Evolutionary conservation across 1,284 basidiomycete genomes (phyloP).

Genomic region (Stereum hirsutum): DNA sequence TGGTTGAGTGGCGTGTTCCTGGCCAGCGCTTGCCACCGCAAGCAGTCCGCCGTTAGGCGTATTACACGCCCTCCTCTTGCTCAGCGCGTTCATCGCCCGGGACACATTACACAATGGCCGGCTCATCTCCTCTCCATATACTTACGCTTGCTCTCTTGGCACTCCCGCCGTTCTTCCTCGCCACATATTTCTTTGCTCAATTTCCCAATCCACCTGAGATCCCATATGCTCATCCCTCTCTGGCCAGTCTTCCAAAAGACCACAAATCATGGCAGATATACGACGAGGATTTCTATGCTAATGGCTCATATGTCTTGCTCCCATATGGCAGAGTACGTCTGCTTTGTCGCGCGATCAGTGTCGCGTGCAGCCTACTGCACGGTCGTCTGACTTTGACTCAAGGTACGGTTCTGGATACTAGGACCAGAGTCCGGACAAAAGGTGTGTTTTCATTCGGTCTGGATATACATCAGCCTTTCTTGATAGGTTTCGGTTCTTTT

Average conservation of each 20-base stretch:
- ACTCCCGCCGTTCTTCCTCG: slow-evolving; percentile 48
- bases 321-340: slow-evolving; percentile 49
- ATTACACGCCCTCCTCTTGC: slow-evolving; percentile 7
- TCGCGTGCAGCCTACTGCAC: neutral
- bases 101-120: slow-evolving; percentile 15
- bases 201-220: slow-evolving; percentile 50
- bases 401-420: slow-evolving; percentile 68
- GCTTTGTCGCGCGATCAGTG: slow-evolving; percentile 5
- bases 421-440: slow-evolving; percentile 62
- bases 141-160: slow-evolving; percentile 46
- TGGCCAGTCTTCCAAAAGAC: slow-evolving; percentile 44
- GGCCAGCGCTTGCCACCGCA: too few relatives aligned
- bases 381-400: slow-evolving; percentile 10
- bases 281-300: slow-evolving; percentile 55
- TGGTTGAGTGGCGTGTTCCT: too few relatives aligned
- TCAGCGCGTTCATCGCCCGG: slow-evolving; percentile 4
- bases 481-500: neutral
- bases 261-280: slow-evolving; percentile 59
- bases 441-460: slow-evolving; percentile 31
- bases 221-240: slow-evolving; percentile 41
- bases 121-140: slow-evolving; percentile 32
- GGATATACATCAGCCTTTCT: neutral
- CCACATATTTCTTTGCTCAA: slow-evolving; percentile 48
- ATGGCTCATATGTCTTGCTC: slow-evolving; percentile 54
- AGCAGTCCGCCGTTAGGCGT: too few relatives aligned